Evolutionary conservation across 495 filamentous ascomycete species (phyloP).

Genomic region (Podospora anserina): DNA sequence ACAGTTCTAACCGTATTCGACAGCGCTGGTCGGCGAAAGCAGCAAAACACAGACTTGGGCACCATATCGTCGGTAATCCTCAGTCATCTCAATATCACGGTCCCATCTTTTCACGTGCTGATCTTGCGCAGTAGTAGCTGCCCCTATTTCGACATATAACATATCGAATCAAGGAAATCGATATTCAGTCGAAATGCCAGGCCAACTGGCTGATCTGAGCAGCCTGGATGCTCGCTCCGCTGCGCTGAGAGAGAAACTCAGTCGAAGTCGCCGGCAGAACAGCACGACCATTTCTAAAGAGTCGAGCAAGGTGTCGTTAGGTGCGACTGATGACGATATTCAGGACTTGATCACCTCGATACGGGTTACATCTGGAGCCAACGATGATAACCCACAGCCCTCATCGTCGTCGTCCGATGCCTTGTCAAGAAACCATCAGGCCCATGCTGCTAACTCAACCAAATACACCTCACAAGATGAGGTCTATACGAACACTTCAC

Average conservation of each 20-base stretch:
- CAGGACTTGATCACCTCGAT: conserved; percentile 27
- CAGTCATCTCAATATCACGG: no score
- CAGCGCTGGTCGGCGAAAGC: background rate
- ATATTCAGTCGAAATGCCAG: background rate
- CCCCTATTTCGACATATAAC: background rate
- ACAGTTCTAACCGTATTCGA: background rate
- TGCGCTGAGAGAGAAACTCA: conserved; percentile 29
- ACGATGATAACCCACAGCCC: background rate
- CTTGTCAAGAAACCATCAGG: background rate
- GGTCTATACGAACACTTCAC: background rate
- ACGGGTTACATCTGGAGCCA: background rate
- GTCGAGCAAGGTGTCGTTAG: background rate
- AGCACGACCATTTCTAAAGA: background rate
- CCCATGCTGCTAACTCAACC: background rate
- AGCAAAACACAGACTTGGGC: background rate
- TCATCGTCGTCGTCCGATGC: background rate
- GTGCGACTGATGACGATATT: conserved; percentile 19
- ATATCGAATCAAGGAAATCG: background rate
- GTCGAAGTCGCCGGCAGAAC: conserved; percentile 13
- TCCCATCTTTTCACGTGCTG: background rate
- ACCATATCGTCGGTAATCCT: background rate
- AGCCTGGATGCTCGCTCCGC: conserved; percentile 24
- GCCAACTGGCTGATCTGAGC: background rate
- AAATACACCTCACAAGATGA: background rate
- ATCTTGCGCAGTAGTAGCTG: background rate